A percentile compares a stretch with the other conserved stretches of the same genome.
These are phyloP conservation scores for Microsporum audouinii DNA, from an alignment of 2,329 filamentous ascomycete species.

Conservation along the genomic window DNA sequence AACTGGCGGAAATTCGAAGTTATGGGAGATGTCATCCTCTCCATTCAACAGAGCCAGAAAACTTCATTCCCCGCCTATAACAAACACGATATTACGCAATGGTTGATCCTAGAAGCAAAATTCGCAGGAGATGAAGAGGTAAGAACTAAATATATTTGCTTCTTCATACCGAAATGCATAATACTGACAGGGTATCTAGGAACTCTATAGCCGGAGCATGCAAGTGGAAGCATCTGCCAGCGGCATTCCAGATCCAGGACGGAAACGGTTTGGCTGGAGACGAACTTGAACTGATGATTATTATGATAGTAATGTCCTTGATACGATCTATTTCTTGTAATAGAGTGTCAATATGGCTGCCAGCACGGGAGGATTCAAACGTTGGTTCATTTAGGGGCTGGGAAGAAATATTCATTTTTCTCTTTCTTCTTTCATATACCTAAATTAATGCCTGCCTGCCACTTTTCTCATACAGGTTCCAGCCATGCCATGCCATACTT, in stretches of 20 bases:
- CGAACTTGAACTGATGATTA: constrained; percentile 22
- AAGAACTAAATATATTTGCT: constrained; percentile 24
- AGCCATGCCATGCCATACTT: background rate
- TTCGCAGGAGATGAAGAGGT: constrained; percentile 84
- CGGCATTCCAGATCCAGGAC: constrained; percentile 24
- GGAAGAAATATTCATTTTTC: background rate
- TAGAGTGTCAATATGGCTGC: constrained; percentile 1
- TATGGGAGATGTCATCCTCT: constrained; percentile 79
- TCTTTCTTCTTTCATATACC: background rate
- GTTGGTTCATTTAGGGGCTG: background rate
- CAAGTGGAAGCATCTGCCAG: constrained; percentile 40
- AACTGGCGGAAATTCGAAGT: constrained; percentile 99
- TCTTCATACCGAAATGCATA: background rate
- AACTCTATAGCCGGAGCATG: constrained; percentile 48
- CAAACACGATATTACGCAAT: constrained; percentile 57
- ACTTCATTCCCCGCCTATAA: constrained; percentile 52
- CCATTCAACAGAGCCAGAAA: constrained; percentile 84
- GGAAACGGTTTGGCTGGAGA: constrained; percentile 36
- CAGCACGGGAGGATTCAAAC: background rate
- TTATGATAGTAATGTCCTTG: constrained; percentile 11
- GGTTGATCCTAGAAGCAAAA: constrained; percentile 68
- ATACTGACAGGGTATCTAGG: constrained; percentile 28
- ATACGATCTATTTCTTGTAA: constrained; percentile 1
- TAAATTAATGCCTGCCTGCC: background rate
- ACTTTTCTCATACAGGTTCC: background rate